Conservation (phyloP, 2,329 filamentous ascomycete genomes). For the Stagonosporopsis rhizophila region DNA sequence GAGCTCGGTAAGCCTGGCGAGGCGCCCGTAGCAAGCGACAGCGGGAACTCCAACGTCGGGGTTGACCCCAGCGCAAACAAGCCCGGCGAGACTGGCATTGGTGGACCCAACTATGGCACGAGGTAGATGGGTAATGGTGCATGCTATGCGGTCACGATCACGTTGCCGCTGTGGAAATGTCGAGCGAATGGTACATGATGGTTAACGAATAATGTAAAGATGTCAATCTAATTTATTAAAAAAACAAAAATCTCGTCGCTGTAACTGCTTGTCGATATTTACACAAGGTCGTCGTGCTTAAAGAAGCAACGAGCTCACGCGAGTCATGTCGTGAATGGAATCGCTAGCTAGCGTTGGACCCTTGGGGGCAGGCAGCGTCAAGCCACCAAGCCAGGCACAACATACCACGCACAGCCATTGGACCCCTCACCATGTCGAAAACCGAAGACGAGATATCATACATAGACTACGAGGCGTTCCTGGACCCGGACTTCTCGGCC, state of each 20-base stretch:
- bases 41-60: constrained; percentile 26
- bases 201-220: constrained; percentile 4
- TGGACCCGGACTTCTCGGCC: constrained; percentile 82
- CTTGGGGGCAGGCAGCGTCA: not conserved
- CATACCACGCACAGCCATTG: constrained; percentile 4
- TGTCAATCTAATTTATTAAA: not conserved
- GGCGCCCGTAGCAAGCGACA: constrained; percentile 25
- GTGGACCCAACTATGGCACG: constrained; percentile 24
- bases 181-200: too few species aligned
- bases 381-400: constrained; percentile 1
- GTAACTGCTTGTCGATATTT: not conserved
- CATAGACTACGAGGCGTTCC: constrained; percentile 93
- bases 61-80: constrained; percentile 27
- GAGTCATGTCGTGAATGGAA: constrained; percentile 11
- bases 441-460: constrained; percentile 75
- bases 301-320: constrained; percentile 12
- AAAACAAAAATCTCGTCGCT: too few species aligned
- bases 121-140: constrained; percentile 2
- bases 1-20: constrained; percentile 22
- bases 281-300: not conserved
- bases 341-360: constrained; percentile 18
- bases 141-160: not conserved
- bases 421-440: constrained; percentile 35
- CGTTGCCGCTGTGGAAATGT: not conserved
- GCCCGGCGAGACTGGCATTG: constrained; percentile 27